phyloP scores from a whole-genome alignment of 805 yeast genomes.

The Jamesozyma piceae region DNA sequence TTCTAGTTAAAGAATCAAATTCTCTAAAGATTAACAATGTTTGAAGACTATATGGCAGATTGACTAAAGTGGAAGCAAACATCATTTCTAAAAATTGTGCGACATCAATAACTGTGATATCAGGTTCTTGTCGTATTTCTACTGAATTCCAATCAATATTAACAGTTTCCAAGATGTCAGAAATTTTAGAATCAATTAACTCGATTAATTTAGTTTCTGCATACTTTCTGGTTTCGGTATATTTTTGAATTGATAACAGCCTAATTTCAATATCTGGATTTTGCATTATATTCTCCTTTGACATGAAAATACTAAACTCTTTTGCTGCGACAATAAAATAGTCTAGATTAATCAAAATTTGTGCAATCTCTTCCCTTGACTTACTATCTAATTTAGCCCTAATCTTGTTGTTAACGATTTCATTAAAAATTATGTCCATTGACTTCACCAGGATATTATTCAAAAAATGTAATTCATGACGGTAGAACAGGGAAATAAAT shows the following conservation, averaged over 20 bases:
- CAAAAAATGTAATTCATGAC: conserved; percentile 50
- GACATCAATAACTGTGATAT: conserved; percentile 68
- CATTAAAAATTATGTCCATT: conserved; percentile 60
- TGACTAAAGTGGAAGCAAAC: conserved; percentile 75
- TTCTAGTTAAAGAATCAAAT: conserved; percentile 72
- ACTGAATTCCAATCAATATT: conserved; percentile 76
- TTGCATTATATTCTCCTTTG: conserved; percentile 30
- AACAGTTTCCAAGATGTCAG: conserved; percentile 71
- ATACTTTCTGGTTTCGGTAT: conserved; percentile 49
- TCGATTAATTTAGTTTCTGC: conserved; percentile 78
- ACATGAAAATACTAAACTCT: conserved; percentile 44
- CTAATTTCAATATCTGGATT: conserved; percentile 35
- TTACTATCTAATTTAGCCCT: conserved; percentile 53
- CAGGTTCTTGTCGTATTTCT: conserved; percentile 48
- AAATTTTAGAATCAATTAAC: conserved; percentile 71
- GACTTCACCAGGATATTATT: conserved; percentile 50
- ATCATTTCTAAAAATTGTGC: conserved; percentile 77
- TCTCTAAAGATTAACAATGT: conserved; percentile 77
- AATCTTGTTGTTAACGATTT: conserved; percentile 57
- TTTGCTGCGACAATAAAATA: conserved; percentile 69
- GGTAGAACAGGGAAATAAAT: conserved; percentile 58
- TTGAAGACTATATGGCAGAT: conserved; percentile 68
- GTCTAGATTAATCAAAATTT: conserved; percentile 79
- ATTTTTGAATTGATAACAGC: conserved; percentile 44
- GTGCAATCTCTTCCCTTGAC: conserved; percentile 84